Evolutionary conservation across 164 flowering plant species (phyloP).

Genomic region (Cinnamomum chago): DNA sequence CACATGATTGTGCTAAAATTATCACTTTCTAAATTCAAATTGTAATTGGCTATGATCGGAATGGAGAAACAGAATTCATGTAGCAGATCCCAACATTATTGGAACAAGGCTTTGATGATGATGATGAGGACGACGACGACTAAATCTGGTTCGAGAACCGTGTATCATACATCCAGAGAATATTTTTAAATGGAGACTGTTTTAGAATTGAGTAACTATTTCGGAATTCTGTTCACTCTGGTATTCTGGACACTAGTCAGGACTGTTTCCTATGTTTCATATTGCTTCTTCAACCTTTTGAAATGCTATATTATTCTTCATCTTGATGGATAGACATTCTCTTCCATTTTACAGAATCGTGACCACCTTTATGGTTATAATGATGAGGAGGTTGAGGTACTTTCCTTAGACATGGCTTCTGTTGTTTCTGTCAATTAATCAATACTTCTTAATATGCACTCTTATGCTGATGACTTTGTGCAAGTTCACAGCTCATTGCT

Average conservation of each 20-base stretch:
- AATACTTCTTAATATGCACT: not conserved
- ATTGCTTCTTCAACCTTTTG: not conserved
- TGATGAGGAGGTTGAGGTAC: slow-evolving; percentile 58
- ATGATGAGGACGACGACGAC: too few species aligned
- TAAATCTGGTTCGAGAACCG: not conserved
- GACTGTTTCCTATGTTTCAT: not conserved
- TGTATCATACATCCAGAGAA: not conserved
- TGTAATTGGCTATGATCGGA: too few species aligned
- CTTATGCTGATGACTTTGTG: slow-evolving; percentile 7
- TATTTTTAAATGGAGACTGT: not conserved
- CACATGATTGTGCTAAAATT: too few species aligned
- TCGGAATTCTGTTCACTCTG: not conserved
- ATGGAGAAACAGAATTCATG: too few species aligned
- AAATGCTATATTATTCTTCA: not conserved
- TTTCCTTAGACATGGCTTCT: not conserved
- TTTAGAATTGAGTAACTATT: not conserved
- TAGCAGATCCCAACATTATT: too few species aligned
- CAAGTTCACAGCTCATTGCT: slow-evolving; percentile 52
- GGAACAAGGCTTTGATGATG: too few species aligned
- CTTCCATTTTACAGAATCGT: slow-evolving; percentile 41
- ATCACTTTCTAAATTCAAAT: too few species aligned
- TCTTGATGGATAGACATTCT: not conserved
- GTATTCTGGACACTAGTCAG: not conserved
- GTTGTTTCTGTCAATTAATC: not conserved
- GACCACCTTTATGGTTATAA: slow-evolving; percentile 53